Conservation (phyloP, 495 filamentous ascomycete genomes). For the Pyrenula massariospora region DNA sequence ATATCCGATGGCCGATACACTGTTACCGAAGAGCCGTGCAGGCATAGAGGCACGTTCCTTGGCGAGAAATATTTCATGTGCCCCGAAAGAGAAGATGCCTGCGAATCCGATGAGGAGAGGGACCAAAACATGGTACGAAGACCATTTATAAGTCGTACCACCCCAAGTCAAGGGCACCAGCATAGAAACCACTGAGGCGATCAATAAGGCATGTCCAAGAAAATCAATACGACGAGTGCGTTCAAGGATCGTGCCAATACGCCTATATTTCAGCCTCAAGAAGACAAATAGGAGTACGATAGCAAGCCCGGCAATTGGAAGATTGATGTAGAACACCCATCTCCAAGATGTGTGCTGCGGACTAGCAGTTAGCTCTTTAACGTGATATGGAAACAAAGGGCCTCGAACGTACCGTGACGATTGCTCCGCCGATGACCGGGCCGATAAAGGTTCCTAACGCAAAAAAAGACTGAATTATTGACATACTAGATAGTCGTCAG, state of each 20-base stretch:
- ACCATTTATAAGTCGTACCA: conserved; percentile 34
- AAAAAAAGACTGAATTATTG: conserved; percentile 36
- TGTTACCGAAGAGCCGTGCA: conserved; percentile 3
- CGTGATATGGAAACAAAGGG: no score
- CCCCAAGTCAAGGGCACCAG: conserved; percentile 38
- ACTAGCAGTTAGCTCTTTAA: no score
- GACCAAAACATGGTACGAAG: conserved; percentile 25
- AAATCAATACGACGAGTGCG: conserved; percentile 33
- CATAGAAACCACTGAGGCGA: conserved; percentile 24
- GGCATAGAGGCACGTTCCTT: conserved; percentile 8
- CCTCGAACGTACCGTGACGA: no score
- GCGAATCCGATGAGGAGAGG: conserved; percentile 31
- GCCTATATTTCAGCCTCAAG: conserved; percentile 17
- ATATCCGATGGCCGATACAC: conserved; percentile 3
- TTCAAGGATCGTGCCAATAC: conserved; percentile 6
- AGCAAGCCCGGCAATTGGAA: conserved; percentile 31
- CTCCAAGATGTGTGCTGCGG: conserved; percentile 29
- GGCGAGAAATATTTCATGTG: background rate
- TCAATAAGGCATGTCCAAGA: conserved; percentile 33
- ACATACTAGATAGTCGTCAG: background rate
- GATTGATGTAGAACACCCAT: conserved; percentile 53
- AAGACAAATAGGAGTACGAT: conserved; percentile 38
- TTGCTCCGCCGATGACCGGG: conserved; percentile 50
- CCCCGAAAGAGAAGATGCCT: conserved; percentile 15
- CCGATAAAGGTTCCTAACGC: conserved; percentile 48